Evolutionary conservation across 2,329 filamentous ascomycete genomes (phyloP).

Genomic region (Aspergillus carbonarius): DNA sequence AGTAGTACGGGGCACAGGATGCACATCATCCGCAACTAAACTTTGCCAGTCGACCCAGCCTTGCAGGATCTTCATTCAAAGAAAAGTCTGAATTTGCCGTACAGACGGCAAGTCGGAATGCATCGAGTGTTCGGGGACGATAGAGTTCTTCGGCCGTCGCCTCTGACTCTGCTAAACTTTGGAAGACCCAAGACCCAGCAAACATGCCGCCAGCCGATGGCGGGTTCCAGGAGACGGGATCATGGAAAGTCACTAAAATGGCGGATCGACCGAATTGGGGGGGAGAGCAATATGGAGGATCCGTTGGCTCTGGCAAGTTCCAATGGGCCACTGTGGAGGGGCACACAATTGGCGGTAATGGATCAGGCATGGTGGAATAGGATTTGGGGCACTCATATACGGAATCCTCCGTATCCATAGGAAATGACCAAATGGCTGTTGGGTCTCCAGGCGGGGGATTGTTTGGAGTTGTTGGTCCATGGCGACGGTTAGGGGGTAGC

Average conservation of each 20-base stretch:
- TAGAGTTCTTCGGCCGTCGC: background rate
- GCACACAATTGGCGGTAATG: constrained; percentile 1
- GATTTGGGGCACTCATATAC: background rate
- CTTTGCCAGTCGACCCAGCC: background rate
- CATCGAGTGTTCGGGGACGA: background rate
- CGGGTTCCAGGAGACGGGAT: constrained; percentile 21
- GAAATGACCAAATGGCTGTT: background rate
- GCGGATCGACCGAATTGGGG: constrained; percentile 13
- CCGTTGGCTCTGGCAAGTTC: constrained; percentile 1
- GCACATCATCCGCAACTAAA: constrained; percentile 8
- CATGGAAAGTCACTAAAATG: constrained; percentile 14
- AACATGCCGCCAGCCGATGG: constrained; percentile 15
- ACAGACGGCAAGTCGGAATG: background rate
- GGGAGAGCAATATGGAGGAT: background rate
- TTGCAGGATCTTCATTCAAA: constrained; percentile 9
- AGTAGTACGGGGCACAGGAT: constrained; percentile 7
- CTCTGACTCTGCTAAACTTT: background rate
- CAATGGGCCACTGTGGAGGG: background rate
- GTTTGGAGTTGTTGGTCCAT: background rate
- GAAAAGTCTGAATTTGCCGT: background rate
- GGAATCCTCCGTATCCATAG: background rate
- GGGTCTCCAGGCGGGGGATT: background rate
- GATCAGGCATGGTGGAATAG: background rate
- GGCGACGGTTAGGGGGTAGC: background rate
- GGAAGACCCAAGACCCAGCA: constrained; percentile 1